Evolutionary conservation across 1,284 basidiomycete species (phyloP), one percentile per base, ranked within the genome.

Genomic region (Rhodotorula sp.): DNA sequence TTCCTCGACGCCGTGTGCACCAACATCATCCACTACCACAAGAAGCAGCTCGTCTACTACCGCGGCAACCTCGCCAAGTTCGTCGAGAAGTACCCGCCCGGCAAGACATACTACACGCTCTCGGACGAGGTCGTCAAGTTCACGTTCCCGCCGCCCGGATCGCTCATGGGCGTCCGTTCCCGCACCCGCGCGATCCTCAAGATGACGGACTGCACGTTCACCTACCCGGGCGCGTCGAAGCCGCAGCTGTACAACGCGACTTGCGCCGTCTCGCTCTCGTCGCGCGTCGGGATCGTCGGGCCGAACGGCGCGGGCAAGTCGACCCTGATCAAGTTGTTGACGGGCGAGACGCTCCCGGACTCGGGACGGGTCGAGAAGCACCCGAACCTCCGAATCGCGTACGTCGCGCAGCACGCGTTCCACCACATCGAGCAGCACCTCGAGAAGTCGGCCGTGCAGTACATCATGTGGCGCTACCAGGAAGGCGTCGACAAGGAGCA

Each of bases 381-480:
- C 80, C 95, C 95, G 47, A 87, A 94, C 53, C 83, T 99, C 67
- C 91, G 95, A 78, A 91, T 99, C 69, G 96, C 94, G 65, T 97
- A 97, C 82, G 94, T 99, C 76, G 95, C 95, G 16, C 95, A 99
- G 80, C 95, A 99, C 81, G 94, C 94, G 31, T 96, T 94, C 68
- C 93, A 95, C 83, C 94, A 96, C 80, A 72, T 78, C 66, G 93
- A 96, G 81, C 87, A 87, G 78, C 93, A 97, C 83, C 81, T 96
- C 57, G 92, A 95, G 81, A 95, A 96, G 83, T 95, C 93, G 15
- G 91, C 94, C 28, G 91, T 95, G 69, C 89, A 89, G 70, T 97
- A 97, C 80, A 96, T 97, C 77, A 92, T 95, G 82, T 99, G 95
- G 95, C 90, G 95, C 78, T 99, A 94, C 87, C 94, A 98, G 82